These are phyloP conservation scores for Pseudotsuga menziesii DNA, from an alignment of 75 land plant species.

Conservation along the genomic window DNA sequence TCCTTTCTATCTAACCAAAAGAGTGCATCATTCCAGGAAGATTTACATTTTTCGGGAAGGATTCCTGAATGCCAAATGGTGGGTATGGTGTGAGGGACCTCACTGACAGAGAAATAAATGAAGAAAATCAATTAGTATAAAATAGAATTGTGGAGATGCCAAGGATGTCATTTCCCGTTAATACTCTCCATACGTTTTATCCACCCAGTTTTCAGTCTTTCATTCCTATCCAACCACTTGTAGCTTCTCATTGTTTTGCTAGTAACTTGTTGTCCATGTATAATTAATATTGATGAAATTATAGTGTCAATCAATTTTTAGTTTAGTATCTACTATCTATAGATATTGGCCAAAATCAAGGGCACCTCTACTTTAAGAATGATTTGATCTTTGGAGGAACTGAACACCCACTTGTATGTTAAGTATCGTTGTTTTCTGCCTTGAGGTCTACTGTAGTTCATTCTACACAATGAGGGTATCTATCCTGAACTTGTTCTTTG, in stretches of 20 bases:
- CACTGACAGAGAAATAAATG: neutral
- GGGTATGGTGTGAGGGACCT: neutral
- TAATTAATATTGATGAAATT: neutral
- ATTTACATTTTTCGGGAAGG: neutral
- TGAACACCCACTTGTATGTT: neutral
- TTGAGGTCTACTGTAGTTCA: neutral
- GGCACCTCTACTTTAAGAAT: neutral
- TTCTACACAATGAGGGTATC: neutral
- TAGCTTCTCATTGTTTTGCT: neutral
- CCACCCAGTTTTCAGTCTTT: neutral
- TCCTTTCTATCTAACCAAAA: neutral
- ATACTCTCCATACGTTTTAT: neutral
- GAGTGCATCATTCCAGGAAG: neutral
- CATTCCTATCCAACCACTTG: neutral
- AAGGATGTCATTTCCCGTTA: no score
- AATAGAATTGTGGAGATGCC: neutral
- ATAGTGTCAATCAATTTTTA: no score
- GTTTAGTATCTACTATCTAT: no score
- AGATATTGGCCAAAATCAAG: neutral
- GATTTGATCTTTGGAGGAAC: neutral
- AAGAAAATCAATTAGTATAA: neutral
- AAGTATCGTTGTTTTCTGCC: neutral
- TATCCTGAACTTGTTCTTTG: neutral
- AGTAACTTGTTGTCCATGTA: neutral
- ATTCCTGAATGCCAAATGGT: neutral